Base-by-base conservation (phyloP, 2,329 filamentous ascomycete genomes). In the Daldinia eschscholtzii region DNA sequence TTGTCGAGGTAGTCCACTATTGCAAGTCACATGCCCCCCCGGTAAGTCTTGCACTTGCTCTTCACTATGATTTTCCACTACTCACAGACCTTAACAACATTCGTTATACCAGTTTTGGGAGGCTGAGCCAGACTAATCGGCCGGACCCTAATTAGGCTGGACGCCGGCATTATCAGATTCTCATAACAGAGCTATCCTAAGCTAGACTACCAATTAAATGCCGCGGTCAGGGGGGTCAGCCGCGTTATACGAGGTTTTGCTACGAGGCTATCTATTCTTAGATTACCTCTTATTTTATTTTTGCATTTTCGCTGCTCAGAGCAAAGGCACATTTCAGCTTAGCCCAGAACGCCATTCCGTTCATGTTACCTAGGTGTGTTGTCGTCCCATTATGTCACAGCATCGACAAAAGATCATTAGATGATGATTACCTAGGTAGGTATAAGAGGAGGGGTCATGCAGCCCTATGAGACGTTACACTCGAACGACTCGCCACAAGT, bases 221-320 rank as follows among this genome's bases (percentile, higher is more conserved):
- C 44, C 9, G 46, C 20, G 39, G 7, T n/a, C 56, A 55, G 52
- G 52, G 52, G 68, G 61, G 60, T 63, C 61, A 68, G 65, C 65
- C 65, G 58, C 59, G 37, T 41, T 68, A 71, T 71, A 71, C 68
- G 68, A 71, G 68, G 18, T 71, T 68, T 64, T 66, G 62, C 68
- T 70, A 68, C 65, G 62, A 66, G 68, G 65, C 60, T 63, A 64
- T 65, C 68, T 71, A 71, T 65, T 65, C 52, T 65, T 71, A 66
- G 68, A 71, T 57, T 44, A 7, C 15, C 23, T 41, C 46, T 35
- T 55, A n/a, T 44, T 57, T 23, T 48, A 28, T 28, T 48, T 37
- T 41, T 37, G 33, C 58, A 44, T 56, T 57, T 56, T 53, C 33
- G 23, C 61, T 50, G 39, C 56, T 62, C 39, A 7, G 55, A 42